Evolutionary conservation across 2,329 filamentous ascomycete species (phyloP).

Genomic region (Didymella arachidicola): DNA sequence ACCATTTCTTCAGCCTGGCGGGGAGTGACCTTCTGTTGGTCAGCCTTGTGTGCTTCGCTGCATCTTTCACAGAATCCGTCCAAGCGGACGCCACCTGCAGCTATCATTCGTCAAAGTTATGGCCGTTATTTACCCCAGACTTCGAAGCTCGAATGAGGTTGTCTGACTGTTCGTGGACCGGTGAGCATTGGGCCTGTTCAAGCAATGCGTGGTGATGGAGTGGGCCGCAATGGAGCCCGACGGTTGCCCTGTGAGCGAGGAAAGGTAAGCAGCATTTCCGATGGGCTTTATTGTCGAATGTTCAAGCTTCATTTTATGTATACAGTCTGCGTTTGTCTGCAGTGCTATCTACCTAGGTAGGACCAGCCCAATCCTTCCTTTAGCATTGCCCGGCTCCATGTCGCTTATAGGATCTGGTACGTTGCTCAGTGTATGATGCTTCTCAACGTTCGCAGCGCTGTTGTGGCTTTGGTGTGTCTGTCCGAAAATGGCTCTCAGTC

Average conservation of each 20-base stretch:
- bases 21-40: constrained; percentile 27
- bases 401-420: background rate
- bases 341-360: too few relatives aligned
- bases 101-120: background rate
- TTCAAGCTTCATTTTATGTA: background rate
- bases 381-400: background rate
- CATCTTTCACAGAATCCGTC: constrained; percentile 2
- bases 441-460: background rate
- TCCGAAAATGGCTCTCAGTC: background rate
- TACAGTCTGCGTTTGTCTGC: background rate
- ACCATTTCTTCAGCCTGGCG: constrained; percentile 34
- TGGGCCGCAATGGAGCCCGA: background rate
- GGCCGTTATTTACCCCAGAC: background rate
- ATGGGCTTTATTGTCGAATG: background rate
- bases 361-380: background rate
- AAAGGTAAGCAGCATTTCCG: too few relatives aligned
- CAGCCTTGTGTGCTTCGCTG: constrained; percentile 28
- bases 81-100: background rate
- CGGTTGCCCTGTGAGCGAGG: background rate
- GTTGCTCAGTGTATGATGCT: background rate
- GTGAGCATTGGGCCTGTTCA: background rate
- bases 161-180: background rate
- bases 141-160: background rate
- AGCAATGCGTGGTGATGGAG: background rate
- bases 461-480: too few relatives aligned